A percentile compares a stretch with the other conserved stretches of the same genome.
phyloP scores from a whole-genome alignment of 2,329 filamentous ascomycete species.

The Cadophora luteo-olivacea region DNA sequence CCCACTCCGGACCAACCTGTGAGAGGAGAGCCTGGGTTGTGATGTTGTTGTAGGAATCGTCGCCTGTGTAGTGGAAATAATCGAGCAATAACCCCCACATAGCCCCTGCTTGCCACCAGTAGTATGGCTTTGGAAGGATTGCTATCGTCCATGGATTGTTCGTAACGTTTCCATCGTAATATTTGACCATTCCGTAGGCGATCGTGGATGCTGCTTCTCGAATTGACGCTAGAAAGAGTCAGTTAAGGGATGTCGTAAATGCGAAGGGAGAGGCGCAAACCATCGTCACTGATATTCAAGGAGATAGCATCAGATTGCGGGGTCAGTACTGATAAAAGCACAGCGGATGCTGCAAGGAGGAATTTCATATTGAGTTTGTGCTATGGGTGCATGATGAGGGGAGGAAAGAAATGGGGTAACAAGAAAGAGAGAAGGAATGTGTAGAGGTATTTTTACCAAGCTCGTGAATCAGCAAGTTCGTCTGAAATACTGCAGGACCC shows the following conservation, averaged over 20 bases:
- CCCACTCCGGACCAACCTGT: slow-evolving; percentile 63
- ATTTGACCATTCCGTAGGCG: slow-evolving; percentile 66
- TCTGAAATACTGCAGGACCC: slow-evolving; percentile 5
- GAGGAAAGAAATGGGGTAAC: not conserved
- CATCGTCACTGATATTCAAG: slow-evolving; percentile 32
- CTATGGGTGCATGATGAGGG: slow-evolving; percentile 22
- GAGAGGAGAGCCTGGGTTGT: slow-evolving; percentile 64
- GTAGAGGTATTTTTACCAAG: slow-evolving; percentile 15
- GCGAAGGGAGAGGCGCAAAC: slow-evolving; percentile 18
- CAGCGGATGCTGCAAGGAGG: slow-evolving; percentile 18
- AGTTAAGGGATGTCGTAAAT: not conserved
- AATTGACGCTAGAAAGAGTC: slow-evolving; percentile 59
- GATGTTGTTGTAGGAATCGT: slow-evolving; percentile 65
- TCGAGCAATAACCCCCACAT: slow-evolving; percentile 73
- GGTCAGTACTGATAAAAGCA: slow-evolving; percentile 23
- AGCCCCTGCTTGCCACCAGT: slow-evolving; percentile 62
- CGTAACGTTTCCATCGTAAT: slow-evolving; percentile 68
- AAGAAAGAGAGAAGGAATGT: not conserved
- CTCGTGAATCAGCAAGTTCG: slow-evolving; percentile 4
- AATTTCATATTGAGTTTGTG: slow-evolving; percentile 24
- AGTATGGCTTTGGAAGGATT: slow-evolving; percentile 71
- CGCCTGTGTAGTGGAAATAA: slow-evolving; percentile 71
- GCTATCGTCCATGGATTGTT: slow-evolving; percentile 61
- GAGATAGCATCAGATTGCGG: slow-evolving; percentile 25
- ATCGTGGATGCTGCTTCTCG: slow-evolving; percentile 65